Base-by-base conservation (phyloP, 257 asterid species). In the Ajuga chamaepitys region DNA sequence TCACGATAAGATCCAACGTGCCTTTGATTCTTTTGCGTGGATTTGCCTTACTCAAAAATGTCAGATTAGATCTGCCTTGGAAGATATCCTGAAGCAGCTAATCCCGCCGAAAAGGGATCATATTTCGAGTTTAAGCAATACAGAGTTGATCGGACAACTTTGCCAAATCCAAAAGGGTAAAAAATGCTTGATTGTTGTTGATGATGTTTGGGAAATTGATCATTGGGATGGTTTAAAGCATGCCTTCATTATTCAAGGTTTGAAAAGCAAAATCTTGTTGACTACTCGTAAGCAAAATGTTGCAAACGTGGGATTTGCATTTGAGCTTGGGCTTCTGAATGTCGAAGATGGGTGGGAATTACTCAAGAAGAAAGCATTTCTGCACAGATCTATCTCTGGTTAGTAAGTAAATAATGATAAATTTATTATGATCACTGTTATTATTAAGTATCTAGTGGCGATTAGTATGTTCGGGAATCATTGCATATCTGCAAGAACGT, bases 281-380 rank as follows among this genome's bases (percentile, higher is more conserved):
- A 20, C 32, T 9, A 71, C 76, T 2, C 71, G 76, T 2, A 50
- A 64, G 1, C 28, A 58, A 4, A 20, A 32, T 2, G 41, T 66
- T 42, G 58, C 69, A 44, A 11, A 30, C 9, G 28, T 26, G 5
- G 71, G 55, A 10, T 50, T 1, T 20, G 41, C 35, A 13, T 50
- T 66, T 16, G 32, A 73, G 28, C 44, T 44, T 9, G 54, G 69
- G 7, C 58, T 14, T 12, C 45, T 73, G 5, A 41, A 9, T 32
- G 24, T 13, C 1, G 48, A 66, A 2, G 69, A 58, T 22, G 57
- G 69, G 0, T 73, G 62, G 73, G 45, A 73, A 40, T 57, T 73
- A 30, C 73, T 73, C 53, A 60, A n/a, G 69, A 66, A 9, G 52
- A 71, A 54, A 54, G 69, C 69, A 13, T 66, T 51, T 58, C 69